Evolutionary conservation across 176 grass and related monocot species (phyloP).

Genomic region (Tillandsia leiboldiana): DNA sequence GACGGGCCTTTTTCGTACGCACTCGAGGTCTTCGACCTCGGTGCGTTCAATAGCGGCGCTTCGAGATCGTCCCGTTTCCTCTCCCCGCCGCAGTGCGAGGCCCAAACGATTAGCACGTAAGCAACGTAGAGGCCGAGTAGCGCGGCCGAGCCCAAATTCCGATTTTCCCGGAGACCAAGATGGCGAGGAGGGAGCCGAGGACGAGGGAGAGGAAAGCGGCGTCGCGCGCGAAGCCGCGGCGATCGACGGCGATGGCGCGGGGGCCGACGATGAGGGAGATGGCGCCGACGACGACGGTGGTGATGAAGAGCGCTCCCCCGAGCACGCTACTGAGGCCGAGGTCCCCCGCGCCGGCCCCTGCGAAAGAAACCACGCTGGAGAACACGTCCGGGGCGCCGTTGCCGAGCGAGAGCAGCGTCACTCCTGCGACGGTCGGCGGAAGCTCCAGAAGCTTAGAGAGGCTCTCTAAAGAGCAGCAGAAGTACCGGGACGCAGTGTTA

Average conservation of each 20-base stretch:
- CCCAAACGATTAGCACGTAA: slow-evolving; percentile 46
- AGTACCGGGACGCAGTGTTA: slow-evolving; percentile 57
- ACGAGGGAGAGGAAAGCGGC: slow-evolving; percentile 35
- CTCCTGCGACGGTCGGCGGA: slow-evolving; percentile 50
- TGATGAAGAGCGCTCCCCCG: slow-evolving; percentile 50
- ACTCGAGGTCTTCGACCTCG: not conserved
- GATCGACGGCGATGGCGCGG: slow-evolving; percentile 16
- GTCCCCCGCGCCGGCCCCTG: not conserved
- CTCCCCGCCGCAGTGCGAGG: slow-evolving; percentile 19
- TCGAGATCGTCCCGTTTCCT: slow-evolving; percentile 1
- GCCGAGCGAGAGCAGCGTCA: slow-evolving; percentile 63
- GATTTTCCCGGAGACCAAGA: slow-evolving; percentile 36
- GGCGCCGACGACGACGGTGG: slow-evolving; percentile 43
- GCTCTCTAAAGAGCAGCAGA: slow-evolving; percentile 53
- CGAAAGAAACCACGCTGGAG: slow-evolving; percentile 52
- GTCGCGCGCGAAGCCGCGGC: slow-evolving; percentile 46
- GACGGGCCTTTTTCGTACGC: not conserved
- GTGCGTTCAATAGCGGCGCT: not conserved
- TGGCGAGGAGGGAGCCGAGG: slow-evolving; percentile 15
- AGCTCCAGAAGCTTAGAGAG: slow-evolving; percentile 39
- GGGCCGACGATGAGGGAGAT: slow-evolving; percentile 28
- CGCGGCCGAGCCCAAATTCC: slow-evolving; percentile 23
- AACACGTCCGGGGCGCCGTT: slow-evolving; percentile 70
- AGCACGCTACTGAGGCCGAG: slow-evolving; percentile 55
- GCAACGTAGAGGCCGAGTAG: slow-evolving; percentile 49